Conservation (phyloP, 2,329 filamentous ascomycete genomes). For the Fusarium torreyae region DNA sequence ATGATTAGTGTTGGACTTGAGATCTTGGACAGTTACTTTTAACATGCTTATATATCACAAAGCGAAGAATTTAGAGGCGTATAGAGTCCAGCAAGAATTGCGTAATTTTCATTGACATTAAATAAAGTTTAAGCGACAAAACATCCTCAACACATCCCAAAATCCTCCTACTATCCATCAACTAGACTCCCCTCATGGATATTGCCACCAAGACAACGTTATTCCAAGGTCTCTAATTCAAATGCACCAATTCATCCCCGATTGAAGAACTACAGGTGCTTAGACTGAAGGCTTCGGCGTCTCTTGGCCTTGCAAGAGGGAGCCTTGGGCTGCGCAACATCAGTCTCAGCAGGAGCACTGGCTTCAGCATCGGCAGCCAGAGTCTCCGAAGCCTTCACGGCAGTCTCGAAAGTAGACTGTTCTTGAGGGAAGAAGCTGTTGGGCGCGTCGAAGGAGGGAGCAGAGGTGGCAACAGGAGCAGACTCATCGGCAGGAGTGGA, state of each 20-base stretch:
- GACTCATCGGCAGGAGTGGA: background rate
- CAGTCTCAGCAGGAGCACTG: background rate
- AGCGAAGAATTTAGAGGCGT: no score
- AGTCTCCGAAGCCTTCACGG: background rate
- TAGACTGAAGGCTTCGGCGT: background rate
- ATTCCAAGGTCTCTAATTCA: no score
- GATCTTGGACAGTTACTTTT: no score
- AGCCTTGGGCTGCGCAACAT: background rate
- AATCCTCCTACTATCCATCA: background rate
- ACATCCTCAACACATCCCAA: no score
- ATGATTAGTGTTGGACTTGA: background rate
- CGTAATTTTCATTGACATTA: no score
- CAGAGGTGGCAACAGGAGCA: background rate
- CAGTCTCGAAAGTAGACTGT: background rate
- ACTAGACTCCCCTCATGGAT: background rate
- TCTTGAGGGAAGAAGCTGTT: background rate
- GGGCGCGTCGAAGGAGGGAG: background rate
- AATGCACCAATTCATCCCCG: no score
- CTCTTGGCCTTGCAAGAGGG: conserved; percentile 1
- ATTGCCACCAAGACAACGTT: background rate
- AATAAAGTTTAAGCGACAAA: no score
- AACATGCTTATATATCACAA: no score
- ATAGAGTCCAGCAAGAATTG: no score
- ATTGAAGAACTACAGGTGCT: background rate
- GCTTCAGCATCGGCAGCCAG: background rate